Evolutionary conservation across 345 rosid species (phyloP), one percentile per base, ranked within the genome.

Genomic region (Gossypium stocksii): DNA sequence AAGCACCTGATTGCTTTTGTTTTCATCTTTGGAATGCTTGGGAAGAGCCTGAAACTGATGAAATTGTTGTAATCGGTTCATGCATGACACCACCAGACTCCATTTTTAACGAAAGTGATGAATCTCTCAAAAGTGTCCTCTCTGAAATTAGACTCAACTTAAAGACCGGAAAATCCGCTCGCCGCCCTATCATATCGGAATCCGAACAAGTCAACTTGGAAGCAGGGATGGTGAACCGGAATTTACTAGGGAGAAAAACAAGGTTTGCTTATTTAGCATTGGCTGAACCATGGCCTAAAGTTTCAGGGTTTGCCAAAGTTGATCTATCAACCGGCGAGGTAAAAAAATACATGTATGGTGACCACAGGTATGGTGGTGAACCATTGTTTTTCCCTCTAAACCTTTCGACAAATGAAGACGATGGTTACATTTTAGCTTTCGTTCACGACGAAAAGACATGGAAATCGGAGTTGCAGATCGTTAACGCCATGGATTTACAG

Each of bases 1-100:
- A 93, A 27, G 90, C 82, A 1, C 89, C 91, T 2, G 94, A 88
- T 38, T 91, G 97, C 83, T 93, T 93, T 85, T 93, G 98, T 78
- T 93, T 93, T 83, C 98, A 93, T 66, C 88, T 91, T 0, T 93
- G 98, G 98, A 93, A 93, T 75, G 94, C 98, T 2, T 93, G 98
- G 98, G 98, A 93, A 60, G 98, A 93, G 81, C 89, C 92, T 0
- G 94, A 88, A 63, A 89, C 82, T n/a, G 93, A 89, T 38, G 98
- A 93, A 54, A 80, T 93, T 9, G 97, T 93, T 0, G 98, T 93
- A 73, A 88, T 93, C 63, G 98, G 98, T 2, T 93, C 98, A 0
- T 91, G 97, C 73, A 87, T 89, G 97, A 89, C 97, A 61, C 97
- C 97, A 0, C 89, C 95, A 0, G 95, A 92, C 79, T 92, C 97